These are phyloP conservation scores for Leishmania turanica DNA, from an alignment of 208 protist genomes.

Conservation along the genomic window DNA sequence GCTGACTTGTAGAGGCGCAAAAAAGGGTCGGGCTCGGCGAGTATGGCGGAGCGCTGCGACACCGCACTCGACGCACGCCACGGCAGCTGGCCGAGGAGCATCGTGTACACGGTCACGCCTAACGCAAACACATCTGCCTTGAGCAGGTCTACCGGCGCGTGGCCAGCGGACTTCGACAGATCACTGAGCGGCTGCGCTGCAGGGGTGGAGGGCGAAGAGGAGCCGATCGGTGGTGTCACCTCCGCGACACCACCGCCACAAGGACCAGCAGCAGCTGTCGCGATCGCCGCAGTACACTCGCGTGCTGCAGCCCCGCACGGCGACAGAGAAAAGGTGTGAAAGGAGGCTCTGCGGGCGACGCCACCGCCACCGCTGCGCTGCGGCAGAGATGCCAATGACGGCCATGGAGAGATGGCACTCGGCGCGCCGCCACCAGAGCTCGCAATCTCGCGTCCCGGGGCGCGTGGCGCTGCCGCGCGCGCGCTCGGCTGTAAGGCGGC, in stretches of 20 bases:
- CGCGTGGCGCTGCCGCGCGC: not conserved
- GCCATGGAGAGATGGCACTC: not conserved
- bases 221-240: not conserved
- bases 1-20: conserved; percentile 31
- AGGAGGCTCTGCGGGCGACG: not conserved
- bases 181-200: not conserved
- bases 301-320: not conserved
- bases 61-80: conserved; percentile 43
- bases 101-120: conserved; percentile 68
- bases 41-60: conserved; percentile 54
- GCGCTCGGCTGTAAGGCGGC: not conserved
- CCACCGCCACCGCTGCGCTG: not conserved
- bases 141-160: conserved; percentile 51
- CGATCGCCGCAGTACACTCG: not conserved
- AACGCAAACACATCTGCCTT: conserved; percentile 73
- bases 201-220: not conserved
- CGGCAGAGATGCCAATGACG: not conserved
- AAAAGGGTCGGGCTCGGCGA: conserved; percentile 57
- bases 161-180: not conserved
- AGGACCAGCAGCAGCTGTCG: not conserved
- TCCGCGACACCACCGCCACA: not conserved
- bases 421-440: not conserved
- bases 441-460: not conserved
- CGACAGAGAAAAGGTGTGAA: not conserved
- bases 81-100: conserved; percentile 67